A percentile compares a stretch with the other conserved stretches of the same genome.
Conservation (phyloP, 305 asterid genomes). For the Solanum hybrid region DNA sequence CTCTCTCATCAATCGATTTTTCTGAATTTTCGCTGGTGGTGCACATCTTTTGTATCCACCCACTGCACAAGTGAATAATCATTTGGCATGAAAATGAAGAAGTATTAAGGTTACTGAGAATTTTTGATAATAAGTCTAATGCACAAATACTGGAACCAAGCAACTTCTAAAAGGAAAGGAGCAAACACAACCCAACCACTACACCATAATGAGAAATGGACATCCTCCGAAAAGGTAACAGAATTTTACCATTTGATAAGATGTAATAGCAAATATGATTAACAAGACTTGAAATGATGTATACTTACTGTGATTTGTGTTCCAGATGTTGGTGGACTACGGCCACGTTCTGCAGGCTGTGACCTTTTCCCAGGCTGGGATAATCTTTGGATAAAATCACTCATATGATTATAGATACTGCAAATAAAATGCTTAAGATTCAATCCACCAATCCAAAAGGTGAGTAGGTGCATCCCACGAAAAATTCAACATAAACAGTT, state of each 20-base stretch:
- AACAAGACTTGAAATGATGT: neutral
- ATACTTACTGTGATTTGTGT: conserved; percentile 5
- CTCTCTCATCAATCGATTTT: neutral
- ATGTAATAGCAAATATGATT: neutral
- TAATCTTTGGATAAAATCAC: conserved; percentile 21
- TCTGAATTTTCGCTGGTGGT: neutral
- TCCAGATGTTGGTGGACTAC: conserved; percentile 8
- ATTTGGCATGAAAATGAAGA: neutral
- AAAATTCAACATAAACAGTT: neutral
- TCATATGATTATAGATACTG: conserved; percentile 33
- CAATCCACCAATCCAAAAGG: neutral
- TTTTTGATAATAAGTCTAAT: neutral
- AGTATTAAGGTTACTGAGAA: neutral
- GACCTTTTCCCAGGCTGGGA: conserved; percentile 11
- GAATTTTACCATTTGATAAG: neutral
- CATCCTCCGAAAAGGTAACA: neutral
- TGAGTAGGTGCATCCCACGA: neutral
- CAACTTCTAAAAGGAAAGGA: neutral
- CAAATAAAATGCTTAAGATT: neutral
- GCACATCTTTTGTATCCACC: conserved; percentile 1
- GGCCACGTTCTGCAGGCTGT: conserved; percentile 8
- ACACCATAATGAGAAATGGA: neutral
- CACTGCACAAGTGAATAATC: conserved; percentile 8
- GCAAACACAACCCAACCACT: neutral
- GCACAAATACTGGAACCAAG: neutral